These are phyloP conservation scores for Helotiales sp. DNA, from an alignment of 2,329 filamentous ascomycete genomes.

Conservation along the genomic window DNA sequence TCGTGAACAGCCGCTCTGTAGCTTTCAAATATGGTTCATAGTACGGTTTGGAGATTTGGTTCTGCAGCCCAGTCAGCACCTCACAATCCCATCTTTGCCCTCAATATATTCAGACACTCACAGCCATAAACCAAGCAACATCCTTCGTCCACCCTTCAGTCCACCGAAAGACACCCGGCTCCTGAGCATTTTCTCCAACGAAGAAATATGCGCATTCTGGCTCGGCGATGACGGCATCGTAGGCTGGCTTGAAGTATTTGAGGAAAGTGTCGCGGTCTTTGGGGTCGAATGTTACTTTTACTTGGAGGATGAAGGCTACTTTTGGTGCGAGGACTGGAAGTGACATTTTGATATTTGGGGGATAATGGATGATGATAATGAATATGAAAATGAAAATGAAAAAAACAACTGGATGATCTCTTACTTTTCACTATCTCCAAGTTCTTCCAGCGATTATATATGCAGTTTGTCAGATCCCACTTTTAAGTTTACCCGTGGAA, in stretches of 20 bases:
- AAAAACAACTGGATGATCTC: no score
- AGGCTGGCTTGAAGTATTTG: constrained; percentile 45
- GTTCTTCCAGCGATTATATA: no score
- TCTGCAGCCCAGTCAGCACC: background rate
- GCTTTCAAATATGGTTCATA: constrained; percentile 22
- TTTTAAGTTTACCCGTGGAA: background rate
- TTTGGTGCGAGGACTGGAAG: constrained; percentile 7
- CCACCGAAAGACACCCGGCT: constrained; percentile 48
- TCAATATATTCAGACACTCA: no score
- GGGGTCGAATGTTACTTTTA: constrained; percentile 19
- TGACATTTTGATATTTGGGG: background rate
- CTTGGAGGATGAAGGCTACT: constrained; percentile 20
- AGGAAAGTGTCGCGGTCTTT: constrained; percentile 24
- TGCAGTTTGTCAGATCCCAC: no score
- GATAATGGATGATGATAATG: background rate
- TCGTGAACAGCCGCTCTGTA: constrained; percentile 20
- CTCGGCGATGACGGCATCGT: constrained; percentile 49
- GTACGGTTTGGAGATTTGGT: constrained; percentile 20
- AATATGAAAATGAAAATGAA: background rate
- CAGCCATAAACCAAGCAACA: constrained; percentile 21
- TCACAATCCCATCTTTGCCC: no score
- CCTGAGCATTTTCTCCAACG: constrained; percentile 45
- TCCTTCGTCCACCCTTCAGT: constrained; percentile 47
- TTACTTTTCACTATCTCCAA: background rate
- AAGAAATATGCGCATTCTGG: constrained; percentile 53